phyloP scores from a whole-genome alignment of 805 yeast species.

The Jamesozyma spencerorum region DNA sequence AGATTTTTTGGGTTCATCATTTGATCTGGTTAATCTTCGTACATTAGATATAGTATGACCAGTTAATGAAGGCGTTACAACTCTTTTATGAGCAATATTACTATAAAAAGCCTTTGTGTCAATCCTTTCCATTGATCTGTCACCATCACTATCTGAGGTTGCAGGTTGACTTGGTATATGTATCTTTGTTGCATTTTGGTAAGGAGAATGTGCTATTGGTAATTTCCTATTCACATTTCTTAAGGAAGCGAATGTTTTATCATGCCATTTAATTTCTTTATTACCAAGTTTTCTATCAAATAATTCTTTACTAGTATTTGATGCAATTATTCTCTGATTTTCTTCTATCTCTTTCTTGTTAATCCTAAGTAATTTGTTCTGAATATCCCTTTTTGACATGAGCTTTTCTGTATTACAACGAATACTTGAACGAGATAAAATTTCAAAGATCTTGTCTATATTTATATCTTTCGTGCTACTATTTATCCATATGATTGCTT shows the following conservation, averaged over 20 bases:
- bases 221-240: not conserved
- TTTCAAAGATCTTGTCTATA: not conserved
- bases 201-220: not conserved
- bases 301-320: not conserved
- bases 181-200: not conserved
- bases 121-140: not conserved
- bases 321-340: not conserved
- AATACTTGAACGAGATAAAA: not conserved
- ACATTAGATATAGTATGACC: not conserved
- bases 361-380: not conserved
- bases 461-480: not conserved
- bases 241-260: not conserved
- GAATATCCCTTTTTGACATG: not conserved
- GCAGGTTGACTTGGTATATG: not conserved
- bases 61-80: not conserved
- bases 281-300: not conserved
- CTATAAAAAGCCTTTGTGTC: slow-evolving; percentile 1
- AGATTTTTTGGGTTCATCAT: slow-evolving; percentile 1
- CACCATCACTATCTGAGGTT: not conserved
- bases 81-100: not conserved
- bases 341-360: not conserved
- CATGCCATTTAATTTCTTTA: not conserved
- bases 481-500: slow-evolving; percentile 6
- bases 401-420: not conserved
- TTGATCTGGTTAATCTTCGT: slow-evolving; percentile 1